A percentile compares a stretch with the other conserved stretches of the same genome.
These are phyloP conservation scores for Aspergillus bridgeri DNA, from an alignment of 495 filamentous ascomycete genomes.

Conservation along the genomic window DNA sequence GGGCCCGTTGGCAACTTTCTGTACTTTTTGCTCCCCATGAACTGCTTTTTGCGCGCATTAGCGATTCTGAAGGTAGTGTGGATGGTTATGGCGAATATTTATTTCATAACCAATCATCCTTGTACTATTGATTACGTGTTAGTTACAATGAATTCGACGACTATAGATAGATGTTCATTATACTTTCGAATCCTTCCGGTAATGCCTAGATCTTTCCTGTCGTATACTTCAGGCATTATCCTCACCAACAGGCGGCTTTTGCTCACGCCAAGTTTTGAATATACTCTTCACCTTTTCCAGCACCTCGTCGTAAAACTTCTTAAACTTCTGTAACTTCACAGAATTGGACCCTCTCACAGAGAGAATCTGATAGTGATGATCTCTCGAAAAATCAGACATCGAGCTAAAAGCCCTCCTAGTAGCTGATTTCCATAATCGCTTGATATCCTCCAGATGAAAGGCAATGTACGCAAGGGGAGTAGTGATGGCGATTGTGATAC, in stretches of 20 bases:
- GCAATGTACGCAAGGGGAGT: background rate
- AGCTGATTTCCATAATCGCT: background rate
- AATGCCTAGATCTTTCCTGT: background rate
- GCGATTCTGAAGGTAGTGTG: slow-evolving; percentile 7
- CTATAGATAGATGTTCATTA: slow-evolving; percentile 3
- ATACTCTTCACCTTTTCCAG: background rate
- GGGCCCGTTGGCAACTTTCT: background rate
- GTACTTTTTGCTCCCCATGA: background rate
- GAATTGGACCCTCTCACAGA: too few species aligned
- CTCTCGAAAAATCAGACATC: background rate
- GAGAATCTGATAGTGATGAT: background rate
- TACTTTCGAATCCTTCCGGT: too few species aligned
- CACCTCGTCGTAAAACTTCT: background rate
- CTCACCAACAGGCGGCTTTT: background rate
- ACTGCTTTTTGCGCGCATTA: slow-evolving; percentile 1
- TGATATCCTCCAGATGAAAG: background rate
- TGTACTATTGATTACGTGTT: slow-evolving; percentile 6
- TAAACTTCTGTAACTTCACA: too few species aligned
- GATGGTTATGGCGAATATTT: background rate
- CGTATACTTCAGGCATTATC: background rate
- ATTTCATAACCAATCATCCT: background rate
- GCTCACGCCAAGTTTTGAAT: background rate
- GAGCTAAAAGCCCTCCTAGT: background rate
- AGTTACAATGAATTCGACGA: slow-evolving; percentile 6
- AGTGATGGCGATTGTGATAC: background rate